Conservation (phyloP, 179 eudicot species). For the Patellifolia procumbens region DNA sequence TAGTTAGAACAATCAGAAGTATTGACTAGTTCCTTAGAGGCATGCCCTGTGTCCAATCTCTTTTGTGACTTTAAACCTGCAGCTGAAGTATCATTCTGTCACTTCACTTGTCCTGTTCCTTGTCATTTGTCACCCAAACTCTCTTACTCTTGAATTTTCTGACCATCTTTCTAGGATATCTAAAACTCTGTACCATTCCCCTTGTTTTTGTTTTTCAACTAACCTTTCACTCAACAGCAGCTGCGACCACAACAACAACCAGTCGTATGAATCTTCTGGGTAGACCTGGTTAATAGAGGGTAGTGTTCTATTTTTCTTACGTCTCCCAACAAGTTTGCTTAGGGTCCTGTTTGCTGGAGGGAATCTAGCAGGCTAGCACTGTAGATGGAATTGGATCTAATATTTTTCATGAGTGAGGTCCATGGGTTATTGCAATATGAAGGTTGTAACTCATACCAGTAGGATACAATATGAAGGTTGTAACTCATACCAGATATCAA, state of each 20-base stretch:
- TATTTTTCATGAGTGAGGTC: too few relatives aligned
- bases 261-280: neutral
- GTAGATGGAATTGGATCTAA: neutral
- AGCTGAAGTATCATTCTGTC: neutral
- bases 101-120: neutral
- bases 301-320: neutral
- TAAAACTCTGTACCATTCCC: neutral
- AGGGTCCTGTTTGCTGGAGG: neutral
- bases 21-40: neutral
- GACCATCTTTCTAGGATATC: neutral
- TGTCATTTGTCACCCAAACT: neutral
- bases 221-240: neutral
- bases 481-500: too few relatives aligned
- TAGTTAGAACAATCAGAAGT: neutral
- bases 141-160: neutral
- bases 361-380: neutral
- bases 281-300: too few relatives aligned
- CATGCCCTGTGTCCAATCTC: neutral
- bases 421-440: too few relatives aligned
- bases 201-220: neutral
- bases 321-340: neutral
- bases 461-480: too few relatives aligned
- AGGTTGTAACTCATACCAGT: too few relatives aligned
- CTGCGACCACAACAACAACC: neutral
- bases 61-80: neutral